phyloP scores from a whole-genome alignment of 75 land plant genomes.

The Selaginella tamariscina region DNA sequence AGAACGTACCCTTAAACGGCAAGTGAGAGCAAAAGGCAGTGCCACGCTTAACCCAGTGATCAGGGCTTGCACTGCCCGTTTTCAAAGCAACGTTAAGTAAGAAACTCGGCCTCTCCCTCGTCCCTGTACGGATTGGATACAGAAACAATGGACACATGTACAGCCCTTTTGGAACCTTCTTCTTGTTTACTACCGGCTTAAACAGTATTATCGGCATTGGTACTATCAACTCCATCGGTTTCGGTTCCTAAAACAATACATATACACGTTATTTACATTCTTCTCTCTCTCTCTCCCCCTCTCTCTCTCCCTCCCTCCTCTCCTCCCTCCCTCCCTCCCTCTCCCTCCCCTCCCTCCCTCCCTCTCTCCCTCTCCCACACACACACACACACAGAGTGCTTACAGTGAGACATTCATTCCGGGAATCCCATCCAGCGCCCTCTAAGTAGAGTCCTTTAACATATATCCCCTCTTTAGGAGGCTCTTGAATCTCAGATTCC shows the following conservation, averaged over 20 bases:
- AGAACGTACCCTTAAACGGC: conserved; percentile 10
- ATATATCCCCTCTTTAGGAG: conserved; percentile 25
- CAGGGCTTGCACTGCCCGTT: conserved; percentile 12
- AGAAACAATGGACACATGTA: conserved; percentile 25
- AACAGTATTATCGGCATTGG: conserved; percentile 30
- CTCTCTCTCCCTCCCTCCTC: too few relatives aligned
- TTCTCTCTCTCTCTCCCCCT: too few relatives aligned
- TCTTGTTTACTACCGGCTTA: conserved; percentile 26
- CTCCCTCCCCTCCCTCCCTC: too few relatives aligned
- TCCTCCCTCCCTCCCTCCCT: too few relatives aligned
- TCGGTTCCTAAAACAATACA: conserved; percentile 24
- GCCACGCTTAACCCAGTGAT: conserved; percentile 32
- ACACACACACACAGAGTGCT: not conserved
- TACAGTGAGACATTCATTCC: conserved; percentile 24
- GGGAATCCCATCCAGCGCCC: conserved; percentile 30
- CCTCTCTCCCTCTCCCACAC: too few relatives aligned
- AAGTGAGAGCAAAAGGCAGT: conserved; percentile 24
- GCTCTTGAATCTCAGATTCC: conserved; percentile 23
- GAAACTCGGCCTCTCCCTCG: conserved; percentile 26
- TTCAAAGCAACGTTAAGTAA: conserved; percentile 24
- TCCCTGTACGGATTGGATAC: conserved; percentile 26
- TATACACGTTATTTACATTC: too few relatives aligned
- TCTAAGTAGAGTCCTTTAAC: conserved; percentile 25
- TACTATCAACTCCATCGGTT: conserved; percentile 29
- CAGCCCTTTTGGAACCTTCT: conserved; percentile 24